A percentile compares a stretch with the other conserved stretches of the same genome.
Evolutionary conservation across 2,329 filamentous ascomycete genomes (phyloP).

Genomic region (Orbilia ellipsospora): DNA sequence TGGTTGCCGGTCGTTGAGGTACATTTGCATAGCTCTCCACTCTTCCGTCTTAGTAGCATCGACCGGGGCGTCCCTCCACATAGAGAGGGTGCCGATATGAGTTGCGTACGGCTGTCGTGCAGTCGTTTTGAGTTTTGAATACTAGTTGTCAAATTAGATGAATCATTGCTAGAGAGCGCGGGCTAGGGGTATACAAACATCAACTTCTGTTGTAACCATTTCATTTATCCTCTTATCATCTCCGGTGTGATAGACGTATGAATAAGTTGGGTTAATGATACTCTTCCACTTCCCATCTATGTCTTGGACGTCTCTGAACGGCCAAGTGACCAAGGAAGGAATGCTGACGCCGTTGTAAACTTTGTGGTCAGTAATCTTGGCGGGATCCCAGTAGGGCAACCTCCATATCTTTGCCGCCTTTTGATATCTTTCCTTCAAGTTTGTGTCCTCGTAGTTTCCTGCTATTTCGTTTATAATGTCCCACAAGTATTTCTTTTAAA

Average conservation of each 20-base stretch:
- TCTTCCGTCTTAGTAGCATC: no score
- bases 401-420: slow-evolving; percentile 24
- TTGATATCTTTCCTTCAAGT: not conserved
- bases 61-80: no score
- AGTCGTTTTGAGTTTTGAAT: not conserved
- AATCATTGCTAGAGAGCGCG: not conserved
- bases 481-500: slow-evolving; percentile 24
- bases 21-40: no score
- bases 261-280: slow-evolving; percentile 6
- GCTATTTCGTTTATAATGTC: slow-evolving; percentile 14
- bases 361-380: not conserved
- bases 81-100: no score
- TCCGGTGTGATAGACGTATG: slow-evolving; percentile 3
- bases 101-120: slow-evolving; percentile 12
- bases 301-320: not conserved
- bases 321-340: slow-evolving; percentile 22
- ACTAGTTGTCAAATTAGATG: slow-evolving; percentile 3
- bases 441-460: not conserved
- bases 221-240: not conserved
- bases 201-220: not conserved
- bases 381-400: slow-evolving; percentile 34
- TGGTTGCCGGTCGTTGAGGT: not conserved
- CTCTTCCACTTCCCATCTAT: not conserved
- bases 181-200: no score
- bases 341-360: slow-evolving; percentile 8